Evolutionary conservation across 192 early-diverging fungal species (phyloP), one percentile per base, ranked within the genome.

Genomic region (Glomus cerebriforme): DNA sequence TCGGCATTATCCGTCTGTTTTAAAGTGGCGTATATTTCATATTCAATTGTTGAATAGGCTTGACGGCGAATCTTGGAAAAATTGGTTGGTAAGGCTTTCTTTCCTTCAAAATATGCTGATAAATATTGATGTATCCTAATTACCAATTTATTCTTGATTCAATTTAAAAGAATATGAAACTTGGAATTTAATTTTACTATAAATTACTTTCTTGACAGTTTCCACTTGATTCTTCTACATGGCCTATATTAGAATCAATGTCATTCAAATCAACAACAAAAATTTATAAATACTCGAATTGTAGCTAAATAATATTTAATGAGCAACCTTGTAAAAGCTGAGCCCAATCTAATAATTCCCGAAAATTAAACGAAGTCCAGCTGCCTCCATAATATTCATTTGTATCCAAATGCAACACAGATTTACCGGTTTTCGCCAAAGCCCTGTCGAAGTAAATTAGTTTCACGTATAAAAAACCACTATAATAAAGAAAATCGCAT

Each of bases 351-450:
- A 88, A 75, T 17, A 92, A 81, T 37, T 90, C 90, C 10, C 80
- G 63, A 29, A 92, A 83, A 7, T 83, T 83, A 60, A 92, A 85
- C 0, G 89, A 83, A n/a, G 90, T 88, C 79, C 85, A 87, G 72
- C 84, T 84, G 5, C 91, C 94, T 29, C 95, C 96, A 83, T 98
- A 98, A 75, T 91, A 92, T 22, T 85, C 81, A 70, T 92, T 91
- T n/a, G 88, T 80, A 81, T 98, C 96, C 26, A 96, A 82, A 79
- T 96, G 95, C 8, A 96, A 86, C 7, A 98, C 94, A 7, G 85
- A 84, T 73, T 88, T 87, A 15, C 91, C 93, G 24, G 81, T 85
- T 7, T 90, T 87, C 12, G 94, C 87, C 24, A 95, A 84, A 19
- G 91, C 89, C 7, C 92, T 92, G 31, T 13, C 19, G n/a, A 13